Percentiles rank a stretch among this genome's conserved stretches.
Conservation (phyloP, 1,284 basidiomycete species). For the Rhodotorula sp. region DNA sequence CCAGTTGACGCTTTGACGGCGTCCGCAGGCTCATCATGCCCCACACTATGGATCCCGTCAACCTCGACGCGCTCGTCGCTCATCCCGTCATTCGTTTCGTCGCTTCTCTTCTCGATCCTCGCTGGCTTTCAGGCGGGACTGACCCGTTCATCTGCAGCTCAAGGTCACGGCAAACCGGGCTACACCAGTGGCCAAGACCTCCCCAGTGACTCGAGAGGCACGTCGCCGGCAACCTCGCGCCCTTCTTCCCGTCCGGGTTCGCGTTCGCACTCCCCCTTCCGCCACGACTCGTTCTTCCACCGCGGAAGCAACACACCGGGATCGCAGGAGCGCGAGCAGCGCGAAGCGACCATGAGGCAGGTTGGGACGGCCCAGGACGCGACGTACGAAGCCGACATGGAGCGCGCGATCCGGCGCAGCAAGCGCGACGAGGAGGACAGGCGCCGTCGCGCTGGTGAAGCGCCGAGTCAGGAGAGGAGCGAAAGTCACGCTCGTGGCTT, state of each 20-base stretch:
- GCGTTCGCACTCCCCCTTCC: neutral
- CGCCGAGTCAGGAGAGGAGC: neutral
- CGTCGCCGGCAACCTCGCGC: neutral
- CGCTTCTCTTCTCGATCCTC: too few relatives aligned
- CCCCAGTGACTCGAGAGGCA: neutral
- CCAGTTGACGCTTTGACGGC: neutral
- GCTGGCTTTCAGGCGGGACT: neutral
- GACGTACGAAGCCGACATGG: constrained; percentile 15
- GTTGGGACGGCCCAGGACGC: constrained; percentile 19
- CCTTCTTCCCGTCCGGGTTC: neutral
- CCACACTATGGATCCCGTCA: constrained; percentile 2
- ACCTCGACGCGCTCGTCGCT: neutral
- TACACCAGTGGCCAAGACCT: constrained; percentile 1
- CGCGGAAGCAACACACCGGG: neutral
- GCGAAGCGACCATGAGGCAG: constrained; percentile 3
- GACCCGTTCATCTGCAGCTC: neutral
- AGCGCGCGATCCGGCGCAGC: constrained; percentile 14
- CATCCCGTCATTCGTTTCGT: constrained; percentile 8
- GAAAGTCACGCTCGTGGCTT: neutral
- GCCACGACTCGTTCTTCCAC: constrained; percentile 12
- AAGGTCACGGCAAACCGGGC: neutral
- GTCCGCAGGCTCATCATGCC: neutral
- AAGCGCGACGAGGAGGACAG: constrained; percentile 9
- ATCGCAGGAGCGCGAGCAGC: constrained; percentile 2
- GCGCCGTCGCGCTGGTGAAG: neutral